Conservation (phyloP, 2,329 filamentous ascomycete species). For the Hysterium pulicare region DNA sequence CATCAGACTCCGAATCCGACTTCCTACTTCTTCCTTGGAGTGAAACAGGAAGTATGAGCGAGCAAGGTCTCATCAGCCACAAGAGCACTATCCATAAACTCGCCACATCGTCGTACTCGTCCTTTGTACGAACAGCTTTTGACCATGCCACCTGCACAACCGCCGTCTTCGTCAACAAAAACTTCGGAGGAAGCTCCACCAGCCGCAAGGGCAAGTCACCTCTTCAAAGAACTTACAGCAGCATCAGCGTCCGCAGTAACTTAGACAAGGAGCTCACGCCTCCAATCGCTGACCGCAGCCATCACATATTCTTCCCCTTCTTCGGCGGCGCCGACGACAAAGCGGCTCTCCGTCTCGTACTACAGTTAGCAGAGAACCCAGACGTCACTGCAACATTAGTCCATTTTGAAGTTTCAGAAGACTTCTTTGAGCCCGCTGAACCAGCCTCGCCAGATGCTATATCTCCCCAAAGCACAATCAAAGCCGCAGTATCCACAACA, state of each 20-base stretch:
- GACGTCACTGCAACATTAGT: conserved; percentile 76
- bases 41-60: conserved; percentile 71
- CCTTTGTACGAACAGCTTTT: conserved; percentile 70
- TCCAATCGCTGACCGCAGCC: conserved; percentile 64
- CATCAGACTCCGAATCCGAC: conserved; percentile 52
- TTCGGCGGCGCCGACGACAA: conserved; percentile 81
- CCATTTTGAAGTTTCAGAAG: conserved; percentile 48
- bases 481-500: conserved; percentile 10
- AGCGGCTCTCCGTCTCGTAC: conserved; percentile 72
- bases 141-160: conserved; percentile 62
- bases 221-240: conserved; percentile 29
- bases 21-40: conserved; percentile 86
- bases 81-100: conserved; percentile 59
- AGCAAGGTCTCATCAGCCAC: conserved; percentile 52
- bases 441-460: conserved; percentile 5
- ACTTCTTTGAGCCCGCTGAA: conserved; percentile 13
- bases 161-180: conserved; percentile 76
- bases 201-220: conserved; percentile 23
- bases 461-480: conserved; percentile 1
- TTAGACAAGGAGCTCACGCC: conserved; percentile 54
- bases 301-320: conserved; percentile 85
- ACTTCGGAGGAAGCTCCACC: conserved; percentile 53
- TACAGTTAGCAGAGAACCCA: conserved; percentile 78
- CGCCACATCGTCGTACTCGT: conserved; percentile 60
- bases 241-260: conserved; percentile 50